Conservation (phyloP, 2,329 filamentous ascomycete genomes). For the Epichloe baconii region DNA sequence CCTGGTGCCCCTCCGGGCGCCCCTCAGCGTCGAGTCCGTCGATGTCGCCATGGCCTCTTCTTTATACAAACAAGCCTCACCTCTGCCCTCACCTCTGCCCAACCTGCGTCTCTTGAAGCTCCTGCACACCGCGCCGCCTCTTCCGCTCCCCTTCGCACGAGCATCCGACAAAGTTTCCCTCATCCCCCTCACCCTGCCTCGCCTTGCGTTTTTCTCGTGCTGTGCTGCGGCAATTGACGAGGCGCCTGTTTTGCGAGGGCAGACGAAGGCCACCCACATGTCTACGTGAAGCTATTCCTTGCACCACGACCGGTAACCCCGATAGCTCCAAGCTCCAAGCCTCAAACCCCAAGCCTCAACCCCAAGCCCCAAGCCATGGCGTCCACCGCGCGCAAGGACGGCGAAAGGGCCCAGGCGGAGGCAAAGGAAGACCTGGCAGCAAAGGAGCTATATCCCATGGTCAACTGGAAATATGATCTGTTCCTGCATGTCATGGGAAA, state of each 20-base stretch:
- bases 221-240: not conserved
- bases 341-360: too few relatives aligned
- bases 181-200: not conserved
- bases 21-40: not conserved
- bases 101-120: not conserved
- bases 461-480: conserved; percentile 62
- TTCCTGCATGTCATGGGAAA: conserved; percentile 69
- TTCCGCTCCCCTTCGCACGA: not conserved
- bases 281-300: not conserved
- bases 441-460: conserved; percentile 55
- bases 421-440: conserved; percentile 17
- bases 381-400: conserved; percentile 16
- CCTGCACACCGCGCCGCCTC: not conserved
- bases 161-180: not conserved
- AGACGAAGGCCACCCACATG: not conserved
- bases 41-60: not conserved
- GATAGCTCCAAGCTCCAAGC: not conserved
- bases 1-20: not conserved
- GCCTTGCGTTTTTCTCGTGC: not conserved
- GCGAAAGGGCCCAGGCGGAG: conserved; percentile 43
- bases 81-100: not conserved
- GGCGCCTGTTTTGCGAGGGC: not conserved
- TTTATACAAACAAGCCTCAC: not conserved
- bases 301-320: not conserved
- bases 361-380: conserved; percentile 1